phyloP scores from a whole-genome alignment of 352 stramenopile species.

The Pythium myriotylum region DNA sequence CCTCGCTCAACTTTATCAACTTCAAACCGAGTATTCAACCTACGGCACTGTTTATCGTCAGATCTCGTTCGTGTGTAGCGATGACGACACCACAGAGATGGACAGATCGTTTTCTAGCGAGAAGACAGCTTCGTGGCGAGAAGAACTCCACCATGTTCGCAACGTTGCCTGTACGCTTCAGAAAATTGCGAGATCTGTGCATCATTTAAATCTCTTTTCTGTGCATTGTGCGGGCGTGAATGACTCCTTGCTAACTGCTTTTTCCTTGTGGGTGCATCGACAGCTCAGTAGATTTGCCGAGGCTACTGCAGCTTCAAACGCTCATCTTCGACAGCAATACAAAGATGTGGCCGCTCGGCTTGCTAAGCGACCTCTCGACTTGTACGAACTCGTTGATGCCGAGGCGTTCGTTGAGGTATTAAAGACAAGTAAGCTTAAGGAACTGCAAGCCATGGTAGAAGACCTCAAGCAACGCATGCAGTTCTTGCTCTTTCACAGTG shows the following conservation, averaged over 20 bases:
- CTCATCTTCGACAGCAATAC: constrained; percentile 66
- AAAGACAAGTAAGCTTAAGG: constrained; percentile 41
- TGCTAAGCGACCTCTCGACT: constrained; percentile 61
- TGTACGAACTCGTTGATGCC: constrained; percentile 73
- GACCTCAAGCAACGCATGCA: constrained; percentile 60
- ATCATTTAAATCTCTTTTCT: constrained; percentile 49
- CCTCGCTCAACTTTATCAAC: constrained; percentile 34
- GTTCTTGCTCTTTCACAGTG: constrained; percentile 69
- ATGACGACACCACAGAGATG: constrained; percentile 3
- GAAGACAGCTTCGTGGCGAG: constrained; percentile 34
- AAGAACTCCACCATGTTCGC: constrained; percentile 35
- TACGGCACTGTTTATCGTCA: constrained; percentile 40
- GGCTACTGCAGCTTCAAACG: constrained; percentile 46
- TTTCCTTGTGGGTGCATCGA: constrained; percentile 41
- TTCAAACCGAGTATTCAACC: constrained; percentile 46
- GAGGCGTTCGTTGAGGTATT: constrained; percentile 59
- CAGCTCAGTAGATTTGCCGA: constrained; percentile 59
- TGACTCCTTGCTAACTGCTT: constrained; percentile 34
- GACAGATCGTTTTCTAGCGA: constrained; percentile 14
- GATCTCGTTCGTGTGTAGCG: constrained; percentile 20
- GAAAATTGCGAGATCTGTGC: constrained; percentile 23
- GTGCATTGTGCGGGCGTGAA: constrained; percentile 63
- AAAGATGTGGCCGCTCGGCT: constrained; percentile 71
- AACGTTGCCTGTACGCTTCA: constrained; percentile 28
- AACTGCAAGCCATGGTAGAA: constrained; percentile 49